Evolutionary conservation across 805 yeast species (phyloP), one percentile per base, ranked within the genome.

Genomic region (Saturnispora saitoi): DNA sequence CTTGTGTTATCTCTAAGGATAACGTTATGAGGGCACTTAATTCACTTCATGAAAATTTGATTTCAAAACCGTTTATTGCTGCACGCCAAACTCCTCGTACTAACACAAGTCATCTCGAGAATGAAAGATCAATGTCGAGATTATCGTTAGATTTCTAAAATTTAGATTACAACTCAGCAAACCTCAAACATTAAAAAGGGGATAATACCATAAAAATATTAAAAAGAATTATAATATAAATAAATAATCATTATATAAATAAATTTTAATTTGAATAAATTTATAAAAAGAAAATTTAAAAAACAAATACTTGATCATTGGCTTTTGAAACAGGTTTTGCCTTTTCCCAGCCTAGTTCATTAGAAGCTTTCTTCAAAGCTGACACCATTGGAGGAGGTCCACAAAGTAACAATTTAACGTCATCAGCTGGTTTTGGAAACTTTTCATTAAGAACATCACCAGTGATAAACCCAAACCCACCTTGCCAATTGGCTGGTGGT

Each of bases 371-470:
- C 73, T 88, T 90, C 65, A 86, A 76, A 51, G 90, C 83, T 51
- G 86, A 76, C 42, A 83, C 80, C 96, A 90, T 86, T 53, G 91
- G 89, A 52, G 95, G 95, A 43, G 97, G 97, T 41, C 96, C 98
- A 70, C 97, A 90, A 49, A 90, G 68, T 61, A 91, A 77, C 57
- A 91, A 72, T 71, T 84, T 85, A 51, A 78, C 70, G 56, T 80
- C 81, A 37, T 68, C 71, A 37, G 79, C 60, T 28, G 87, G 71
- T 48, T 72, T 70, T 41, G 95, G 90, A 58, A 85, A 72, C 59
- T 76, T 71, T 46, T 72, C 69, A 57, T 75, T 73, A 67, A 90
- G 70, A 56, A 86, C 70, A 42, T 86, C 95, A 44, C 79, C 76
- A 38, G 95, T 85, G 49, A 89, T 80, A 59, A 80, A 89, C 28